These are phyloP conservation scores for Chaetomium globosum DNA, from an alignment of 2,329 filamentous ascomycete genomes.

Conservation along the genomic window DNA sequence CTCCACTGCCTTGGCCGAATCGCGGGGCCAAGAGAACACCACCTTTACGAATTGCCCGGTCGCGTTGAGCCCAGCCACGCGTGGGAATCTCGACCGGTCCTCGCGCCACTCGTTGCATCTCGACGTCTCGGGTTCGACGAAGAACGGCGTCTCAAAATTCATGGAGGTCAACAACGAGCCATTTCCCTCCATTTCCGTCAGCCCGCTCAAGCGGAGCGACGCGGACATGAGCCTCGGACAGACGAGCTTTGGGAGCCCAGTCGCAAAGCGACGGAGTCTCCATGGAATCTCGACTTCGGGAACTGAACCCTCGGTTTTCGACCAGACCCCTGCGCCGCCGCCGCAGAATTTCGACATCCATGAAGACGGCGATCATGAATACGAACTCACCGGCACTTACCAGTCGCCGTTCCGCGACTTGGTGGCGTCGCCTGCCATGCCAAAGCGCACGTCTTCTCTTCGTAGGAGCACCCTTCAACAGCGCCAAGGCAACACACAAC, in stretches of 20 bases:
- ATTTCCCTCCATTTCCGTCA: conserved; percentile 63
- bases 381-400: conserved; percentile 52
- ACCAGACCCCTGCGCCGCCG: conserved; percentile 52
- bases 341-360: conserved; percentile 52
- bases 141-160: conserved; percentile 55
- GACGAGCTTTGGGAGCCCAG: conserved; percentile 75
- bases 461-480: conserved; percentile 88
- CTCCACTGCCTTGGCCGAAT: conserved; percentile 49
- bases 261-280: conserved; percentile 86
- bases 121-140: conserved; percentile 58
- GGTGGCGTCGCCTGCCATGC: conserved; percentile 54
- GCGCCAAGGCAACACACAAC: conserved; percentile 67
- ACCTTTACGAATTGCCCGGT: conserved; percentile 37
- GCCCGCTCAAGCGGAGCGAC: conserved; percentile 90
- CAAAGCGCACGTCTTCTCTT: conserved; percentile 73
- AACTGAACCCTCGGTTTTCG: conserved; percentile 75
- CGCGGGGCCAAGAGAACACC: conserved; percentile 50
- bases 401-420: conserved; percentile 46
- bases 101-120: conserved; percentile 60
- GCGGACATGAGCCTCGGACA: conserved; percentile 86
- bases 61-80: conserved; percentile 47
- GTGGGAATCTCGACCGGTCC: conserved; percentile 52
- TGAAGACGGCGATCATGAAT: conserved; percentile 51
- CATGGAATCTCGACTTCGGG: conserved; percentile 70
- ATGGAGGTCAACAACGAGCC: conserved; percentile 51